Base-by-base conservation (phyloP, 2,329 filamentous ascomycete genomes). In the Colletotrichum plurivorum region DNA sequence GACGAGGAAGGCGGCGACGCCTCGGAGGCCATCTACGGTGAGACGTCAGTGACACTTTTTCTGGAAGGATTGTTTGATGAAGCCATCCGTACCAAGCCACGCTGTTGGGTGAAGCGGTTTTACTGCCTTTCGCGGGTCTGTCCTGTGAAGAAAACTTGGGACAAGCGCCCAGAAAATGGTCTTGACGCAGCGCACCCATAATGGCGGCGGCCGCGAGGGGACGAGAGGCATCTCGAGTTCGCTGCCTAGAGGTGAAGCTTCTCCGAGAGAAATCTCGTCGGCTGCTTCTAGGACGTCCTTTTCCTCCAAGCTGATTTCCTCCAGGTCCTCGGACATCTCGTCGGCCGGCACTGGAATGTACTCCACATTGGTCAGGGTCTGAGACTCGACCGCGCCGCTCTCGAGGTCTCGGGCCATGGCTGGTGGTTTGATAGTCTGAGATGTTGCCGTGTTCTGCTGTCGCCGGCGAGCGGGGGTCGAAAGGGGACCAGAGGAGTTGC, bases 1-100 rank as follows among this genome's bases (percentile, higher is more conserved):
- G 15, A 93, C 90, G 31, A 92, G 76, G 36, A 93, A 83, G 3
- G 90, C 89, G 5, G 90, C 90, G 70, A 92, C 91, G 4, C 91
- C 90, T 74, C 91, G 82, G 15, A 93, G 80, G 15, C 90, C 90
- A 72, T 93, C 90, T 69, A 16, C 10, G 20, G 10, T 9, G 27
- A 18, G 16, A 22, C 41, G 36, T 61, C 15, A 57, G 56, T 31
- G 12, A 53, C 2, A 27, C 49, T 13, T 53, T 7, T 13, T 31
- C 15, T n/a, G 49, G 5, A 1, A 9, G 16, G 13, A 10, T 12
- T 4, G 22, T 16, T 16, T 5, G 31, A 18, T 5, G 13, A 36
- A 3, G 27, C 8, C 31, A 39, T 5, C 8, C 25, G n/a, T 62
- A 63, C 59, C 59, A n/a, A 63, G 59, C 49, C 51, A 63, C 22